These are phyloP conservation scores for Xylaria sp. DNA, from an alignment of 2,329 filamentous ascomycete genomes.

Conservation along the genomic window DNA sequence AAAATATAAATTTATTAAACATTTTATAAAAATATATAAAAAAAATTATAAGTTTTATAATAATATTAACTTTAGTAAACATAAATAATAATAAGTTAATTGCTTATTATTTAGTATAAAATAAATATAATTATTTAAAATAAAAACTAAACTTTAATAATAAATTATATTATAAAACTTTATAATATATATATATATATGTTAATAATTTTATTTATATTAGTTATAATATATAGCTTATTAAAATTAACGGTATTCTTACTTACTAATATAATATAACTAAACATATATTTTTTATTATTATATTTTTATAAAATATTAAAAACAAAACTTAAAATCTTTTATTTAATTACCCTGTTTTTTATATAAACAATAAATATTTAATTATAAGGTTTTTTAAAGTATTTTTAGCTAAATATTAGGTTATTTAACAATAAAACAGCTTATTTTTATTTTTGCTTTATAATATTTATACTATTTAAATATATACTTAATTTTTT, in stretches of 20 bases:
- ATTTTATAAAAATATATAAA: slow-evolving; percentile 9
- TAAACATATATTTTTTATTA: slow-evolving; percentile 5
- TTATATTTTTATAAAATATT: slow-evolving; percentile 3
- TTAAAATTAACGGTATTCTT: slow-evolving; percentile 2
- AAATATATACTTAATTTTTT: background rate
- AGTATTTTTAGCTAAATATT: background rate
- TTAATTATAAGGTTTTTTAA: background rate
- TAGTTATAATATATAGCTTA: slow-evolving; percentile 5
- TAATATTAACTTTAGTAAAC: slow-evolving; percentile 6
- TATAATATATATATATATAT: background rate
- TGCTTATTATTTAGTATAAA: slow-evolving; percentile 5
- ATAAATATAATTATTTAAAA: background rate
- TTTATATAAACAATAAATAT: background rate
- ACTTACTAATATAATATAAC: slow-evolving; percentile 7
- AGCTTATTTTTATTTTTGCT: background rate
- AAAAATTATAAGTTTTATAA: background rate
- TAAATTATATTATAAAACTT: background rate
- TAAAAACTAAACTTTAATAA: background rate
- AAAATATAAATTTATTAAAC: slow-evolving; percentile 2
- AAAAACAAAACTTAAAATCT: background rate
- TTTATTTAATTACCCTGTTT: slow-evolving; percentile 1
- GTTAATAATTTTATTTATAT: slow-evolving; percentile 10
- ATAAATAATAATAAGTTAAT: background rate
- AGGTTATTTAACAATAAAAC: slow-evolving; percentile 8
- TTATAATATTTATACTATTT: slow-evolving; percentile 13